Percentiles rank a stretch among this genome's conserved stretches.
phyloP scores from a whole-genome alignment of 768 basidiomycete species.

The Naganishia onofrii region DNA sequence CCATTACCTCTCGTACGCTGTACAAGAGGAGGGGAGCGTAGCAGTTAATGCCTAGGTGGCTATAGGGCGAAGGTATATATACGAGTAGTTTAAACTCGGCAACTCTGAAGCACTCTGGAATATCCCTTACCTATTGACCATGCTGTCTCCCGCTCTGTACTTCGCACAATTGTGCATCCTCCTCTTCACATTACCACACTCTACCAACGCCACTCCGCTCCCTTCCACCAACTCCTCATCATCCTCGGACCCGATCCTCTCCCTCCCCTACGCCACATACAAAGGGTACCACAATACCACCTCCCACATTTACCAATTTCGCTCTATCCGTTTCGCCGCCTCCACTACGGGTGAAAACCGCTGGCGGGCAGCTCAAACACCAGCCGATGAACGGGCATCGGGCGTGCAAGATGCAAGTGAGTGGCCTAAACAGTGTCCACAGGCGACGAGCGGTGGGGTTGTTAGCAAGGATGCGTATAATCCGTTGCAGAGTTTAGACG shows the following conservation, averaged over 20 bases:
- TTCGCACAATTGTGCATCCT: background rate
- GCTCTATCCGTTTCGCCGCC: slow-evolving; percentile 17
- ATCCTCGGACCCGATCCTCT: slow-evolving; percentile 6
- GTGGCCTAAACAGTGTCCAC: slow-evolving; percentile 28
- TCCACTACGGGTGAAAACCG: slow-evolving; percentile 3
- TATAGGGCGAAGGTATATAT: no score
- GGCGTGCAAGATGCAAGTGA: slow-evolving; percentile 19
- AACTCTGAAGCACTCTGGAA: background rate
- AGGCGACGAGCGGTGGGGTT: slow-evolving; percentile 21
- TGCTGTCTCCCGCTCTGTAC: background rate
- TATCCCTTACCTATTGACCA: background rate
- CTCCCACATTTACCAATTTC: slow-evolving; percentile 15
- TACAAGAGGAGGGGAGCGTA: no score
- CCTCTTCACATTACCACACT: background rate
- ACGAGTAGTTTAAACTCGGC: background rate
- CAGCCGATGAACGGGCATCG: background rate
- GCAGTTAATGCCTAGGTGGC: no score
- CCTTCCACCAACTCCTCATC: background rate
- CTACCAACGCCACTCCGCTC: background rate
- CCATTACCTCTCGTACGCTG: background rate
- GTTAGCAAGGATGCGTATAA: slow-evolving; percentile 24
- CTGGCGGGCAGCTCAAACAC: slow-evolving; percentile 23
- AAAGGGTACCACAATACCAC: slow-evolving; percentile 27
- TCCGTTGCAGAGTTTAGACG: slow-evolving; percentile 25
- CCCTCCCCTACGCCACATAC: slow-evolving; percentile 26